phyloP scores from a whole-genome alignment of 306 rosid genomes.

The Fagus sylvatica region DNA sequence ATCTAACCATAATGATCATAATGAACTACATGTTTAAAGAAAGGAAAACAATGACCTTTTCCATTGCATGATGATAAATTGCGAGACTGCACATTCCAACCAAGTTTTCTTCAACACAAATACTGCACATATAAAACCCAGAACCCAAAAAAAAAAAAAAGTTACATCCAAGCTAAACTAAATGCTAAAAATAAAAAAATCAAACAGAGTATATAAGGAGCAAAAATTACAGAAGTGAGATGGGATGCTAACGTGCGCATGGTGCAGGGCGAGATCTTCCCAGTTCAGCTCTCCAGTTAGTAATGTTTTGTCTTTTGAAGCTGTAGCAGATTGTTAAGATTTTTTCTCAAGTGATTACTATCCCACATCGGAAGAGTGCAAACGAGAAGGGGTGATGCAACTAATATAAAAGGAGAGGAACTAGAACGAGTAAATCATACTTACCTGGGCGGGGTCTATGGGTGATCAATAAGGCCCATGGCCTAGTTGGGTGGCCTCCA shows the following conservation, averaged over 20 bases:
- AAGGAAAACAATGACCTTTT: slow-evolving; percentile 43
- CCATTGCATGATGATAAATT: slow-evolving; percentile 45
- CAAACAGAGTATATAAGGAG: neutral
- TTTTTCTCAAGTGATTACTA: no score
- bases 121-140: slow-evolving; percentile 39
- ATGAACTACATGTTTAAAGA: neutral
- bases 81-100: slow-evolving; percentile 43
- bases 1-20: neutral
- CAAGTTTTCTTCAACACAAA: slow-evolving; percentile 49
- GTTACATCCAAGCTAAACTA: neutral
- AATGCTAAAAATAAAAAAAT: neutral
- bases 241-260: slow-evolving; percentile 65
- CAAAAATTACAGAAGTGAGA: slow-evolving; percentile 41
- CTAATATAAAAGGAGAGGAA: no score
- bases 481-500: no score
- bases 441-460: no score
- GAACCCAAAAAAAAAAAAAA: no score
- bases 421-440: rapidly evolving
- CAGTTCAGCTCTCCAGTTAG: neutral
- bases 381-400: no score
- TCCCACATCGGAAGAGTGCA: no score
- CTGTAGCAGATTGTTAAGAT: no score
- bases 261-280: slow-evolving; percentile 5
- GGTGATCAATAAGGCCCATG: no score
- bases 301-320: no score